A percentile compares a stretch with the other conserved stretches of the same genome.
phyloP scores from a whole-genome alignment of 2,329 filamentous ascomycete species.

The Mycosphaerella sp. region DNA sequence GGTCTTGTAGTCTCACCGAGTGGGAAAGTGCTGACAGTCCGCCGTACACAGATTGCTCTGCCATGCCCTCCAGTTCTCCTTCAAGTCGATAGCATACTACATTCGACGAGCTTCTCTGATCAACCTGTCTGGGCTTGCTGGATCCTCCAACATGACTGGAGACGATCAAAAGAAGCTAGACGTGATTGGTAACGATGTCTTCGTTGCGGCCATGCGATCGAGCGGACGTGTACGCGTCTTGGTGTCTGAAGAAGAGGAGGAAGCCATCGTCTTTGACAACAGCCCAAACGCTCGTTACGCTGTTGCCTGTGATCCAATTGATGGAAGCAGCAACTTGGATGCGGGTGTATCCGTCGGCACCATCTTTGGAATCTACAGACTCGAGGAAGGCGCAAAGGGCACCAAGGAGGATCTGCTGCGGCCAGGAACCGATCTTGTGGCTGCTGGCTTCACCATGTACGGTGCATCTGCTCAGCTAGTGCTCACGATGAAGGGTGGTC shows the following conservation, averaged over 20 bases:
- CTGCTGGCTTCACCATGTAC: slow-evolving; percentile 99
- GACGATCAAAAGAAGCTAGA: slow-evolving; percentile 99
- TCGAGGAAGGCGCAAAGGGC: slow-evolving; percentile 67
- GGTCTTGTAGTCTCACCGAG: slow-evolving; percentile 31
- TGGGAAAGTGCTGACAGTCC: slow-evolving; percentile 16
- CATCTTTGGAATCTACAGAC: slow-evolving; percentile 91
- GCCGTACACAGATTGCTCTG: slow-evolving; percentile 65
- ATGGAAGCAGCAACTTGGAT: slow-evolving; percentile 95
- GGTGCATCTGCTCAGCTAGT: slow-evolving; percentile 94
- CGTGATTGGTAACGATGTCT: slow-evolving; percentile 97
- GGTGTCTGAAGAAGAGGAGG: slow-evolving; percentile 97
- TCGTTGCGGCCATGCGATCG: slow-evolving; percentile 89
- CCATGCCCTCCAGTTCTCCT: slow-evolving; percentile 97
- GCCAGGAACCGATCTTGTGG: slow-evolving; percentile 85
- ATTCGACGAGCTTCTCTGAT: slow-evolving; percentile 93
- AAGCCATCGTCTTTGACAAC: slow-evolving; percentile 78
- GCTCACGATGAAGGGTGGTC: slow-evolving; percentile 88
- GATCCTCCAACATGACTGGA: slow-evolving; percentile 88
- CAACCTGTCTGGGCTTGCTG: slow-evolving; percentile 81
- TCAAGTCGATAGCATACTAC: slow-evolving; percentile 99
- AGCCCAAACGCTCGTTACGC: slow-evolving; percentile 74
- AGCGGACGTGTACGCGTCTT: slow-evolving; percentile 85
- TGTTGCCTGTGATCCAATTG: slow-evolving; percentile 95
- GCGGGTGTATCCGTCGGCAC: slow-evolving; percentile 96
- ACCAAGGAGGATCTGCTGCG: slow-evolving; percentile 79